These are phyloP conservation scores for Globisporangium takayamanum DNA, from an alignment of 352 stramenopile genomes.

Conservation along the genomic window DNA sequence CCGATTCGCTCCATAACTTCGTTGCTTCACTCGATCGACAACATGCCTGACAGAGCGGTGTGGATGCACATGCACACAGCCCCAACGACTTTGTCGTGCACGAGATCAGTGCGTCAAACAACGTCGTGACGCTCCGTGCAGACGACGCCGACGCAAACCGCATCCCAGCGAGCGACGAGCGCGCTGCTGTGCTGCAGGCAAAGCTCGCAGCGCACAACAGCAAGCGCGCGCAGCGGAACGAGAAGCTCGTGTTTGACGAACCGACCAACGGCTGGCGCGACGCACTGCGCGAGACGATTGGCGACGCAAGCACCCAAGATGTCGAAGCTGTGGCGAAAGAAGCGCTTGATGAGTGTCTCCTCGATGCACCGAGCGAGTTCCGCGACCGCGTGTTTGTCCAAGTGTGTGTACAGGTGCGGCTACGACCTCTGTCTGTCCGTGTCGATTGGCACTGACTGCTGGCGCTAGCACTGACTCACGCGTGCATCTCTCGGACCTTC, in stretches of 20 bases:
- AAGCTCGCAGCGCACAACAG: conserved; percentile 18
- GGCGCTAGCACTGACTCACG: background rate
- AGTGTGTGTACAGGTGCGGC: conserved; percentile 65
- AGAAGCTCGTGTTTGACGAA: conserved; percentile 45
- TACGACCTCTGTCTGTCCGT: background rate
- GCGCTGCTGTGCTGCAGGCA: conserved; percentile 23
- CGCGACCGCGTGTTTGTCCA: conserved; percentile 58
- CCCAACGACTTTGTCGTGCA: conserved; percentile 66
- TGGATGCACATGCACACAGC: conserved; percentile 13
- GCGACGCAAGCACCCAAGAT: conserved; percentile 1
- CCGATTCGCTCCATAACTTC: no score
- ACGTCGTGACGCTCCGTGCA: conserved; percentile 31
- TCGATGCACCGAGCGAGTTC: conserved; percentile 40
- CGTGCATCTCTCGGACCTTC: background rate
- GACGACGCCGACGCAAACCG: conserved; percentile 11
- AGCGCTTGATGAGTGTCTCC: conserved; percentile 14
- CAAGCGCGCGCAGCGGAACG: conserved; percentile 23
- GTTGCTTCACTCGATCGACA: background rate
- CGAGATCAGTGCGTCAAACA: conserved; percentile 42
- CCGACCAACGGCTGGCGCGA: conserved; percentile 42
- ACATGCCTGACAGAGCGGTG: background rate
- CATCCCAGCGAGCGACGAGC: conserved; percentile 30
- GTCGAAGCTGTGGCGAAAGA: conserved; percentile 23
- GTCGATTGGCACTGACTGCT: background rate
- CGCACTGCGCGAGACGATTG: conserved; percentile 30